Base-by-base conservation (phyloP, 306 rosid species). In the Inga oerstediana region DNA sequence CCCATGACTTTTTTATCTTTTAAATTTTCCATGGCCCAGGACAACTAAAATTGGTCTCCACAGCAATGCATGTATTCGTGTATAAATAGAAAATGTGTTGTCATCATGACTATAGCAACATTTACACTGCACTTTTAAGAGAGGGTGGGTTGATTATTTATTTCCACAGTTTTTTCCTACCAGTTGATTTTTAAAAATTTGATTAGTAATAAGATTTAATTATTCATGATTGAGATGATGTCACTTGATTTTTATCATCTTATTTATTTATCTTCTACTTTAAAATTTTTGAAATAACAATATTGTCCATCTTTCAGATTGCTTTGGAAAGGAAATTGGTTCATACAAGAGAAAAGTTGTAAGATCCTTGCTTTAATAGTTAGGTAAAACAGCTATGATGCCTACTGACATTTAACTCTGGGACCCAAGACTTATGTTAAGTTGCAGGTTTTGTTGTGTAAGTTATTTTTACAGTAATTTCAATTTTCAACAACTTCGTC, bases 291-390 rank as follows among this genome's bases (percentile, higher is more conserved):
- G 20, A 74, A 73, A 34, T 83, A 81, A 79, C 72, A 85, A 17
- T 64, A 32, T 72, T 77, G 34, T 80, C 62, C 30, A 17, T 84
- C 82, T 87, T 94, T 87, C 97, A 97, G 99, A 79, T 92, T 92
- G 97, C 99, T 97, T 75, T 86, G 97, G 97, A 91, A 85, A 52
- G 97, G 99, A 84, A 97, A 94, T 85, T 97, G 98, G 99, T 97
- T 94, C 83, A 76, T 94, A 72, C 99, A 94, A 87, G 98, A 92
- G 89, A 94, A 97, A 91, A 97, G 99, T 88, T 97, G 99, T 83
- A 97, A 91, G 91, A 90, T 94, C 86, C 97, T 97, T 86, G 94
- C 95, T 80, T 75, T 82, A 58, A 88, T 94, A 80, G 97, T 88
- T 72, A 94, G 99, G 99, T 97, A 89, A 78, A 81, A 75, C 78